Evolutionary conservation across 768 basidiomycete species (phyloP), one percentile per base, ranked within the genome.

Genomic region (Mrakia frigida): DNA sequence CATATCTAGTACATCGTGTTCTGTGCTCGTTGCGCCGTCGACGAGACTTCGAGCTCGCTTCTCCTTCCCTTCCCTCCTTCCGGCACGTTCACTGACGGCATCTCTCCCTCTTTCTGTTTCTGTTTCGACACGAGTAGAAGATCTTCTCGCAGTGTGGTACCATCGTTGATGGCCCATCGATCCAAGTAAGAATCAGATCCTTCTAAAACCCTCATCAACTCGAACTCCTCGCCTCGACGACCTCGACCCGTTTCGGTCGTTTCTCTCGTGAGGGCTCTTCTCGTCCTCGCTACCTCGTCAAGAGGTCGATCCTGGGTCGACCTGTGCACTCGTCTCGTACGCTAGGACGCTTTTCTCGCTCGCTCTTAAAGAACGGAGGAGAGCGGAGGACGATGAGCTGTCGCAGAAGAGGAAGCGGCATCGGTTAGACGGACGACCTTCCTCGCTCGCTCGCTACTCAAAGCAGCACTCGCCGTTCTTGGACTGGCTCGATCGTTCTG

Each of bases 131-230:
- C 60, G 56, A 74, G 53, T 60, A 77, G 76, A 72, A 61, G 60
- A 72, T 77, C 46, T 77, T 77, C 39, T 43, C 70, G 1, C 70
- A 72, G 50, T 70, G 61, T 18, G 76, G 76, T 21, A 63, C n/a
- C 46, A 72, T 77, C 43, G 70, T 73, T 60, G 76, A 77, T n/a
- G 76, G 76, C 9, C 76, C 76, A 13, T 46, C 70, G 70, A 72
- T 77, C 39, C 41, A 65, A 43, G 76, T 77, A 70, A 77, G 76
- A 60, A 46, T 46, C 46, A 21, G 35, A 52, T 65, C 39, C 67
- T 52, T 46, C 52, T 25, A 50, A 28, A 21, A 2, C 33, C 35
- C 21, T 39, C 52, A 37, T 13, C 50, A 25, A 10, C 35, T 37
- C 65, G 50, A 10, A 21, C 16, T 41, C 46, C 46, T 43, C 74